A percentile compares a stretch with the other conserved stretches of the same genome.
phyloP scores from a whole-genome alignment of 305 asterid species.

The Rubia occidens region DNA sequence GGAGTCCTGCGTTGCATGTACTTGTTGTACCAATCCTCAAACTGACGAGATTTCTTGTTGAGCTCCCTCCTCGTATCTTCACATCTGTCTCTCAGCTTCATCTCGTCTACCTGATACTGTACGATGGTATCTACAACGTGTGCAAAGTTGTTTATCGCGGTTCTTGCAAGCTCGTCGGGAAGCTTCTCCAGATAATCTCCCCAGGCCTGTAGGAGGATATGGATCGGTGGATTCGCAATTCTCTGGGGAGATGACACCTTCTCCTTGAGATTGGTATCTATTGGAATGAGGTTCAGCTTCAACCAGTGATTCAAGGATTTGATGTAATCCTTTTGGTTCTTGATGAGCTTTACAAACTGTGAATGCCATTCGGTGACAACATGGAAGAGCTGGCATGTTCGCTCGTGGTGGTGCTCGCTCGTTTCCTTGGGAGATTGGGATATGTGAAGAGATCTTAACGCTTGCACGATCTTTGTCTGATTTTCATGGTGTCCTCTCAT shows the following conservation, averaged over 20 bases:
- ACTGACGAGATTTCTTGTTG: conserved; percentile 49
- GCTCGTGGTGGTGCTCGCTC: conserved; percentile 73
- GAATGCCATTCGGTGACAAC: conserved; percentile 75
- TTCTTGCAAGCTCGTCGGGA: conserved; percentile 74
- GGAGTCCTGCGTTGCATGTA: conserved; percentile 57
- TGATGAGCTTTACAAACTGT: conserved; percentile 61
- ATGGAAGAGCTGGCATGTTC: conserved; percentile 67
- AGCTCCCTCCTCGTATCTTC: conserved; percentile 66
- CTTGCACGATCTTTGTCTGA: conserved; percentile 55
- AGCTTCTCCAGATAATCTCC: conserved; percentile 57
- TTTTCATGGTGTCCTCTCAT: conserved; percentile 60
- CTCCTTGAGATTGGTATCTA: conserved; percentile 79
- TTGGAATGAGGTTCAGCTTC: conserved; percentile 71
- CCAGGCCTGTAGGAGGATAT: conserved; percentile 58
- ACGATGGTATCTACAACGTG: conserved; percentile 54
- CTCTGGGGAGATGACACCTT: conserved; percentile 78
- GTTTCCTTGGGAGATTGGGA: conserved; percentile 80
- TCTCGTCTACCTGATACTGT: conserved; percentile 76
- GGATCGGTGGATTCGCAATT: conserved; percentile 62
- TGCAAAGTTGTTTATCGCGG: conserved; percentile 62
- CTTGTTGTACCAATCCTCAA: conserved; percentile 65
- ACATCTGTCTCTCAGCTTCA: conserved; percentile 56
- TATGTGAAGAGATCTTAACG: conserved; percentile 44
- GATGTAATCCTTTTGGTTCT: conserved; percentile 63
- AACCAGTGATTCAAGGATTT: conserved; percentile 66